These are phyloP conservation scores for Emydomyces testavorans DNA, from an alignment of 2,329 filamentous ascomycete species.

Conservation along the genomic window DNA sequence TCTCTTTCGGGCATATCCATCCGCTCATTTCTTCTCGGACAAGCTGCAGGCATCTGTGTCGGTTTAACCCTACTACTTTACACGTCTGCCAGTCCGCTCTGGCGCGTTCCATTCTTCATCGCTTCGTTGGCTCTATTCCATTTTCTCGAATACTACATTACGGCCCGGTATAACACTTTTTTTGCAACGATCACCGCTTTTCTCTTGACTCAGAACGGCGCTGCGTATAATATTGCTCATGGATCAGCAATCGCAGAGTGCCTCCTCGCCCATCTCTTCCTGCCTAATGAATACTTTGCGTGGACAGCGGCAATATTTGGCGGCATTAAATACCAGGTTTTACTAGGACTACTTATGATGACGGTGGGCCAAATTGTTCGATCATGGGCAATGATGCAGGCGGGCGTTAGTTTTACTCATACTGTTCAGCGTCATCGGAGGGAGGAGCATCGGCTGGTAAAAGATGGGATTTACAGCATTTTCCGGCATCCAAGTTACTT, in stretches of 20 bases:
- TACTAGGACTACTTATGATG: constrained; percentile 53
- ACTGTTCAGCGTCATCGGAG: constrained; percentile 59
- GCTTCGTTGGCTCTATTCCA: constrained; percentile 66
- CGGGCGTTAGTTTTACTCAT: constrained; percentile 85
- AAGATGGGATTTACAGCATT: constrained; percentile 61
- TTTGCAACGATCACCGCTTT: constrained; percentile 64
- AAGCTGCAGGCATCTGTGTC: constrained; percentile 29
- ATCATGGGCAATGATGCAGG: constrained; percentile 76
- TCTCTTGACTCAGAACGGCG: constrained; percentile 73
- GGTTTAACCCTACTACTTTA: constrained; percentile 24
- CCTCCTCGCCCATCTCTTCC: constrained; percentile 30
- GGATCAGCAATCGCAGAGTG: constrained; percentile 62
- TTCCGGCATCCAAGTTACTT: constrained; percentile 89
- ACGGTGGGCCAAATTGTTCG: constrained; percentile 61
- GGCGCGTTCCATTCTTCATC: constrained; percentile 47
- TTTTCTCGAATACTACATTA: constrained; percentile 92
- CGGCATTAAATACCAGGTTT: constrained; percentile 27
- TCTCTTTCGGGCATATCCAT: constrained; percentile 37
- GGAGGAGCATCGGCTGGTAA: constrained; percentile 69
- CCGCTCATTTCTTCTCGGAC: constrained; percentile 36
- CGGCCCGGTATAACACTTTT: constrained; percentile 69
- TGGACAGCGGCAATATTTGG: constrained; percentile 32
- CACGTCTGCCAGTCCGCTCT: constrained; percentile 34
- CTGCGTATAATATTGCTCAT: constrained; percentile 74
- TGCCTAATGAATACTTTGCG: constrained; percentile 36